Base-by-base conservation (phyloP, 192 early-diverging fungal genomes). In the Backusella tarrabulga region DNA sequence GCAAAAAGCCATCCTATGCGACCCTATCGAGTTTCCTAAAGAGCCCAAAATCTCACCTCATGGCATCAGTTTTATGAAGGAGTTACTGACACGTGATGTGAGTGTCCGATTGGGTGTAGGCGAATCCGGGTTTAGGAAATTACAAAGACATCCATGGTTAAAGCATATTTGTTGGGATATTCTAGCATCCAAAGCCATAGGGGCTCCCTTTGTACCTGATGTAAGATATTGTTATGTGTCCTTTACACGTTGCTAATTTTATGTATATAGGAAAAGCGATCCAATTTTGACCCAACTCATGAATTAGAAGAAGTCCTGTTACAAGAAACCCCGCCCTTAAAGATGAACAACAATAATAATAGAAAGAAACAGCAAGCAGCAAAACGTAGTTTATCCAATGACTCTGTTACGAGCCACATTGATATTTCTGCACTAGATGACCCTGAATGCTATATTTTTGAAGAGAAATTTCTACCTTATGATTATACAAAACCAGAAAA, bases 221-320 rank as follows among this genome's bases (percentile, higher is more conserved):
- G 92, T 93, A 87, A 87, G 89, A 32, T 32, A 32, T 32, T 32
- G 32, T 3, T 32, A 32, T 32, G 32, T 32, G 32, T 32, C 32
- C 32, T 32, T 32, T 32, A 32, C 2, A 32, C 32, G 32, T 32
- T 32, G 11, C 38, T 40, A 40, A 40, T 40, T 40, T 40, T 40
- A 40, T 40, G 11, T 60, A 52, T 23, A 34, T 70, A 95, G 94
- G 85, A 88, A 63, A 94, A 97, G 76, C 83, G 88, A 38, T 90
- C 94, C 60, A 99, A 99, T 77, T 99, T 98, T 84, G 97, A 99
- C 87, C 95, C 95, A 8, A 95, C 96, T 12, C 92, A 98, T 80
- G 97, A 99, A 71, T 84, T 99, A 34, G 97, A 99, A 78, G 98
- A 99, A 77, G 88, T 99, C n/a, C 83, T 99, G 41, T 85, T 99